phyloP scores from a whole-genome alignment of 768 basidiomycete genomes.

The Rhodotorula graminis region DNA sequence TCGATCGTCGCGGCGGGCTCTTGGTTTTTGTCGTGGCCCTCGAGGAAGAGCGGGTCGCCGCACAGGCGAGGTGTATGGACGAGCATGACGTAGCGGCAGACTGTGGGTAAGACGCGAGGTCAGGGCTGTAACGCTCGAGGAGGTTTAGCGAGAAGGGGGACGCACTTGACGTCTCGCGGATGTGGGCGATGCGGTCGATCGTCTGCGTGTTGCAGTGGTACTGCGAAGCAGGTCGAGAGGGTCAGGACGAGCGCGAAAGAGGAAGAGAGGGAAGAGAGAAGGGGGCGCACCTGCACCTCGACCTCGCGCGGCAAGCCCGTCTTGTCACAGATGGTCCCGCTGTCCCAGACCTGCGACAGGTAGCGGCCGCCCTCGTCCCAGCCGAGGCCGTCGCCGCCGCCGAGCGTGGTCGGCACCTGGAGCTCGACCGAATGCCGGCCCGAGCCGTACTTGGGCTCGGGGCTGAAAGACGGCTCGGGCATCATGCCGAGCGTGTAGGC shows the following conservation, averaged over 20 bases:
- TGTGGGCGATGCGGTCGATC: conserved; percentile 42
- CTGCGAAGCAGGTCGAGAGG: conserved; percentile 18
- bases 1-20: conserved; percentile 54
- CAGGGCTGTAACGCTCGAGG: background rate
- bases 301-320: conserved; percentile 79
- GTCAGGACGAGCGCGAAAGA: conserved; percentile 14
- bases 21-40: conserved; percentile 60
- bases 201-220: conserved; percentile 43
- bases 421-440: conserved; percentile 54
- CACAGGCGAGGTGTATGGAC: conserved; percentile 93
- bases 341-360: conserved; percentile 62
- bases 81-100: conserved; percentile 93
- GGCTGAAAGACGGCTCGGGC: conserved; percentile 28
- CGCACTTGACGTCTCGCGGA: conserved; percentile 41
- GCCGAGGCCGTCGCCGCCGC: conserved; percentile 56
- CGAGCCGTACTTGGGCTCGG: conserved; percentile 45
- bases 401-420: conserved; percentile 62
- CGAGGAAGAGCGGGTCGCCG: conserved; percentile 84
- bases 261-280: background rate
- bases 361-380: conserved; percentile 53
- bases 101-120: conserved; percentile 47
- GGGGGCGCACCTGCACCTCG: conserved; percentile 75
- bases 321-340: conserved; percentile 86
- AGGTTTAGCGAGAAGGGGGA: background rate
- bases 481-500: conserved; percentile 39